A percentile compares a stretch with the other conserved stretches of the same genome.
Conservation (phyloP, 2,329 filamentous ascomycete genomes). For the Dactylonectria macrodidyma region DNA sequence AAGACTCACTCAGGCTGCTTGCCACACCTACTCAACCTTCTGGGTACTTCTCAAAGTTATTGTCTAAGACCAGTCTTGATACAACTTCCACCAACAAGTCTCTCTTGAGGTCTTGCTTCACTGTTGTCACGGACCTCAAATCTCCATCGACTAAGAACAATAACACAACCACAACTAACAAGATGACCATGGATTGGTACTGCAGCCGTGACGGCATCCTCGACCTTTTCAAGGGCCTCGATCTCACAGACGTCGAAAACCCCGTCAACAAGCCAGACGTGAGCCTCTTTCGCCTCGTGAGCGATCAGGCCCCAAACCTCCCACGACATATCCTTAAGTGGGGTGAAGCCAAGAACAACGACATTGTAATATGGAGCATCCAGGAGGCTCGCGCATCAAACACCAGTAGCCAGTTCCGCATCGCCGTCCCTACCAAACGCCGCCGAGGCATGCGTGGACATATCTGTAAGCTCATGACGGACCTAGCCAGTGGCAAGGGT, state of each 20-base stretch:
- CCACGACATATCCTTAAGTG: slow-evolving; percentile 35
- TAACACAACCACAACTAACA: background rate
- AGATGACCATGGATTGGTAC: slow-evolving; percentile 3
- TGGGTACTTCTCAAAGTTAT: background rate
- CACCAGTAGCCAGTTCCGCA: background rate
- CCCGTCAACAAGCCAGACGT: slow-evolving; percentile 1
- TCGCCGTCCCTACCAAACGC: slow-evolving; percentile 5
- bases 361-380: slow-evolving; percentile 32
- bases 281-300: background rate
- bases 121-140: background rate
- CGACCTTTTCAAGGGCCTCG: slow-evolving; percentile 10
- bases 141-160: background rate
- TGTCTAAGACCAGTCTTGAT: background rate
- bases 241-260: slow-evolving; percentile 5
- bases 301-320: slow-evolving; percentile 7
- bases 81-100: background rate
- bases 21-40: background rate
- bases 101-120: too few species aligned
- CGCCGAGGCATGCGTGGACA: slow-evolving; percentile 18
- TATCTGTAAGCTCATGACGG: slow-evolving; percentile 15
- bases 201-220: slow-evolving; percentile 2
- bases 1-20: background rate
- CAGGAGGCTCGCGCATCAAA: slow-evolving; percentile 16
- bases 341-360: slow-evolving; percentile 20
- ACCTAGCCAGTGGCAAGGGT: background rate